Evolutionary conservation across 2,329 filamentous ascomycete species (phyloP), one percentile per base, ranked within the genome.

Genomic region (Ophiostoma tasmaniense): DNA sequence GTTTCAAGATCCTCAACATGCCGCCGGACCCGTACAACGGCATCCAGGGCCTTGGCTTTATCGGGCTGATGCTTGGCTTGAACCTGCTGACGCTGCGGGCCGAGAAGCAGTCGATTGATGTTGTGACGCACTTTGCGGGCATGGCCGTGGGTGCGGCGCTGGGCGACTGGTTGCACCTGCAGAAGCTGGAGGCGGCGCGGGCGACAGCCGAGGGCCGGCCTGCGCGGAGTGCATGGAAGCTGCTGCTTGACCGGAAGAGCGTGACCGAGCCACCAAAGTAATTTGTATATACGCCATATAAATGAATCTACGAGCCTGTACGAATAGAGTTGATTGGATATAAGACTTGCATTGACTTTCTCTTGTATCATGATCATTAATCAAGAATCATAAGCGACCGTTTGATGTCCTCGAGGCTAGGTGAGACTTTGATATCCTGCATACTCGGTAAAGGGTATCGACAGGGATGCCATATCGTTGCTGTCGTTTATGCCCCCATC

Each of bases 1-100:
- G 82, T 50, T 85, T 89, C 77, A 83, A 81, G 75, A 76, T 89
- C 67, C 77, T 88, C 35, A 85, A 83, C 10, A 79, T 87, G 71
- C 86, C 86, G 14, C 81, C 84, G n/a, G 82, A 85, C 39, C 80
- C 80, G 13, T 79, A 79, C 74, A 77, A 78, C 37, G 85, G 83
- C 33, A 80, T 87, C 11, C 82, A 85, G 68, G 84, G 85, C 0
- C 78, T 87, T 14, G 80, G 81, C 1, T 82, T 87, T 72, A 76
- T 88, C 68, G 81, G 81, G n/a, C 72, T 85, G 66, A 75, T 84
- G 22, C 73, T 84, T 20, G 81, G 83, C 13, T 73, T 85, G 52
- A 84, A 87, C 73, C 73, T 87, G 30, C 77, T 83, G 22, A 81
- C 77, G 10, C 73, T 83, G 71, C 79, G 82, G 64, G 81, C 80